Base-by-base conservation (phyloP, 2,329 filamentous ascomycete genomes). In the Aschersonia sp. region DNA sequence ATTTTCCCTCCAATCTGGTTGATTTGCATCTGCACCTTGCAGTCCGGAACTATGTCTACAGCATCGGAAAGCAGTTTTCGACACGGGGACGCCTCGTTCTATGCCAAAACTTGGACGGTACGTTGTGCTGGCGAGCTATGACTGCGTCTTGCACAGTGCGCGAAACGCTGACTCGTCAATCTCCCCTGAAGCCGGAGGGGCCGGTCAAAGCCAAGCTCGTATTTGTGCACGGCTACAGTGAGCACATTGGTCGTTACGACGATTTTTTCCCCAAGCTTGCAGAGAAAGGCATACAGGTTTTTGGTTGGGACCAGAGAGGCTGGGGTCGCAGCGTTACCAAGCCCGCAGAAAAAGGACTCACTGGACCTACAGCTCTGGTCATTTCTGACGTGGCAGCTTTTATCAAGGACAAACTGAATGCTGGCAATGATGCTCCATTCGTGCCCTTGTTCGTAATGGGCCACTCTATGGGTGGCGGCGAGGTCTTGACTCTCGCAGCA, bases 161-260 rank as follows among this genome's bases (percentile, higher is more conserved):
- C 7, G 3, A 28, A 3, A 30, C n/a, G 29, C 29, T 44, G 30
- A 44, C 43, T 31, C 28, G 7, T 30, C 20, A 20, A 20, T 20
- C 20, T 20, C 30, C 9, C 7, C 43, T 28, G 28, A 44, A 80
- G 80, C 78, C 78, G 31, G 62, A 73, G 31, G 73, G 69, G 10
- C 65, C 72, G 9, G 65, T 75, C 48, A 77, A 75, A 57, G 89
- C 89, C 38, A 84, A 85, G 55, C 64, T 94, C 45, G 72, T 92
- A 57, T 85, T 94, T 65, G 69, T 96, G 53, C 89, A 96, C 67
- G 89, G 89, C 58, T 96, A 89, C 72, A 88, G 80, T 63, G 89
- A 95, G 65, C 87, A 94, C 64, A 70, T 85, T 62, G 80, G 85
- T 64, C 77, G 80, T 50, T 94, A 95, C 68, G 75, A 80, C 59